Conservation (phyloP, 176 grass and related monocot genomes). For the Oryza australiensis region DNA sequence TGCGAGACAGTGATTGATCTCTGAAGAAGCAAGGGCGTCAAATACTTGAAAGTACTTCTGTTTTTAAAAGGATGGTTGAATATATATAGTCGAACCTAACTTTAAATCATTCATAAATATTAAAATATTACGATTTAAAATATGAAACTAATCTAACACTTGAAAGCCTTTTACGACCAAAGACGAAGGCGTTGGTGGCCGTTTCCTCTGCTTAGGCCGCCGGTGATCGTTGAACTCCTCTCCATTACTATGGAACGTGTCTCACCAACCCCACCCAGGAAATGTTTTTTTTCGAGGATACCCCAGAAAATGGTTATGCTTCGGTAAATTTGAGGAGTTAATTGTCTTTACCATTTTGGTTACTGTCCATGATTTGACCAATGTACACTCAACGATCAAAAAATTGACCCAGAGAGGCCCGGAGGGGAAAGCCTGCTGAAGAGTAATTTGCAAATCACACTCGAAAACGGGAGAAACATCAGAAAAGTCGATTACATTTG, state of each 20-base stretch:
- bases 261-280: background rate
- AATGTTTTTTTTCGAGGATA: background rate
- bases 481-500: background rate
- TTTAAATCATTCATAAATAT: no score
- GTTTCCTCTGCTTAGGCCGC: background rate
- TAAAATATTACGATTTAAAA: no score
- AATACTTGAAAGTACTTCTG: background rate
- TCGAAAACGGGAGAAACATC: background rate
- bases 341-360: background rate
- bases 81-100: no score
- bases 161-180: background rate
- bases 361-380: background rate
- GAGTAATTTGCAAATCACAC: background rate
- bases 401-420: background rate
- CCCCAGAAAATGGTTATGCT: background rate
- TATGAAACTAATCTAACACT: background rate
- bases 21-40: background rate
- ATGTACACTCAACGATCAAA: background rate
- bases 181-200: background rate
- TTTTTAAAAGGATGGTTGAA: no score
- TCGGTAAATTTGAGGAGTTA: background rate
- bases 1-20: background rate
- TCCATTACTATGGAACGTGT: background rate
- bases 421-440: background rate
- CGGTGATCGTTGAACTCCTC: background rate